Evolutionary conservation across 2,329 filamentous ascomycete species (phyloP), one percentile per base, ranked within the genome.

Genomic region (Ophiostoma ulmi): DNA sequence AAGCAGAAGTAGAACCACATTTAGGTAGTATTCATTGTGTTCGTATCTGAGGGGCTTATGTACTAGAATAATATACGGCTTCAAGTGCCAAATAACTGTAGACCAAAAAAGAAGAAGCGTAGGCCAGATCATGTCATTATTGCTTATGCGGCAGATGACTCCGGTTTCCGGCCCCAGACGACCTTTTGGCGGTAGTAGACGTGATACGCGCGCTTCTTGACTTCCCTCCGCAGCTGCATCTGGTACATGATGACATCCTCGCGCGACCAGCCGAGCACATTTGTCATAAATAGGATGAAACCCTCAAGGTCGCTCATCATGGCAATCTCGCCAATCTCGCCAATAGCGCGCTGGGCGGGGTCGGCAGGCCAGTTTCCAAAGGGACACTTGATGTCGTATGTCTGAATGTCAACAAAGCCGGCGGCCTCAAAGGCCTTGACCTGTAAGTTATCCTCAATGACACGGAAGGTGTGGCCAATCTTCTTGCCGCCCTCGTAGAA

Each of bases 371-470:
- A 82, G 0, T 72, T 65, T 0, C 79, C 79, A 1, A 78, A 72
- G 0, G 78, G 77, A 26, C 66, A 69, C 67, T 86, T 87, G 73
- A 80, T 81, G 17, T 84, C 76, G 44, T 81, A 80, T 73, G 86
- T 83, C 66, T 84, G 79, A 13, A 89, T 82, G 70, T 89, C 84
- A 2, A 84, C 80, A 71, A 87, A 89, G 0, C 87, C 87, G 1
- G 85, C 82, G 38, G 84, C 82, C 75, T 82, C 80, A 78, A 88
- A 85, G 2, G 74, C 76, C 80, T 82, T 86, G 3, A 76, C 79
- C 72, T 85, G 84, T 44, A 87, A 76, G 63, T 84, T 81, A 58
- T 86, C 82, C 0, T 84, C 85, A 38, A 87, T 80, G 3, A 79
- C 84, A 80, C 70, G 86, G 79, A 72, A 87, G 80, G 70, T 81